Percentiles rank a stretch among this genome's conserved stretches.
These are phyloP conservation scores for Staphylotrichum tortipilum DNA, from an alignment of 495 filamentous ascomycete species.

Conservation along the genomic window DNA sequence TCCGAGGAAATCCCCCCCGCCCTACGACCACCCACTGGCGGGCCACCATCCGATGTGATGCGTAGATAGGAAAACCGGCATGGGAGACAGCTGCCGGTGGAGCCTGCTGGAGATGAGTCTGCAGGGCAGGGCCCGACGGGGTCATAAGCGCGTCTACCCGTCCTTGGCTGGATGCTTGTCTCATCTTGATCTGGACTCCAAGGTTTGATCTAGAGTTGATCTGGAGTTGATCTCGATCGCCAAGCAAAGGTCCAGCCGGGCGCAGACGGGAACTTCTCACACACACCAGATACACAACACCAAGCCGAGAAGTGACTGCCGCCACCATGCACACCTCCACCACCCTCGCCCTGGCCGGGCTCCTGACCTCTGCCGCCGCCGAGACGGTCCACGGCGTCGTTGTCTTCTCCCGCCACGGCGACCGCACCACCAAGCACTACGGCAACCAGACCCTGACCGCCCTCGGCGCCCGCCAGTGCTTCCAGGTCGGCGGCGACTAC, in stretches of 20 bases:
- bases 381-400: slow-evolving; percentile 17
- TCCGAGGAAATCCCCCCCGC: slow-evolving; percentile 1
- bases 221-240: too few species aligned
- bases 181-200: too few species aligned
- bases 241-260: too few species aligned
- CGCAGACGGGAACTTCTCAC: too few species aligned
- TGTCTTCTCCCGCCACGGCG: slow-evolving; percentile 17
- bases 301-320: neutral
- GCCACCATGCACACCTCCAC: neutral
- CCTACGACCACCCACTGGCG: neutral
- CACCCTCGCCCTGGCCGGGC: neutral
- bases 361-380: slow-evolving; percentile 37
- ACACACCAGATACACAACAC: too few species aligned
- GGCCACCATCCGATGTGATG: neutral
- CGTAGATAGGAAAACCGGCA: neutral
- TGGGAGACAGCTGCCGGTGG: neutral
- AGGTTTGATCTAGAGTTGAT: too few species aligned
- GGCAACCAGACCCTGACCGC: slow-evolving; percentile 9
- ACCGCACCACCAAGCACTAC: slow-evolving; percentile 19
- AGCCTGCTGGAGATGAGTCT: too few species aligned
- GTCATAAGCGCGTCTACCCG: too few species aligned
- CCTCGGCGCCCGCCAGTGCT: slow-evolving; percentile 13
- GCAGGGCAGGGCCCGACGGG: too few species aligned
- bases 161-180: too few species aligned
- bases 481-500: slow-evolving; percentile 13